Evolutionary conservation across 371 early-diverging fungal species (phyloP), one percentile per base, ranked within the genome.

Genomic region (Mucor ambiguus): DNA sequence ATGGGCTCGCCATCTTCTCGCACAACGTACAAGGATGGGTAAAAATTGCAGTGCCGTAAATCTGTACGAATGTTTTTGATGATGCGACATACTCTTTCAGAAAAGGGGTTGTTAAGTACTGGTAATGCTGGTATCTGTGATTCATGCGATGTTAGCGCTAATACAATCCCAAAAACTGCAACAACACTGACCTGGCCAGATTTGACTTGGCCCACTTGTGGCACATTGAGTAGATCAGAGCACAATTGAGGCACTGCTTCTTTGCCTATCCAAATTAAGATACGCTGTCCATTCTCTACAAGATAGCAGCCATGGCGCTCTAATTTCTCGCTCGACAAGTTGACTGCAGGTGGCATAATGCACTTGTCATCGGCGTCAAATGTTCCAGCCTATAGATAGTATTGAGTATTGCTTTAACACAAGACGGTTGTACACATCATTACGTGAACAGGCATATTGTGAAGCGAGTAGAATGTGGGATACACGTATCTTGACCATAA

Each of bases 251-350:
- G 87, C 8, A 80, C 76, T 16, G 83, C 87, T 7, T 78, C 85
- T 54, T 87, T 78, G 11, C 93, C 90, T 10, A 95, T 73, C 93
- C 93, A 95, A 32, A 95, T 57, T 66, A 87, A 90, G 12, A 90
- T 81, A 32, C 88, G 85, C 8, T 78, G 66, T 9, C 91, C 89
- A 63, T 89, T 86, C 54, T 90, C 88, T 14, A 95, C 68, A 41
- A 95, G 77, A 71, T 86, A 94, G 2, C 90, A 71, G 14, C 95
- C 94, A 61, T 89, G 82, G 16, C 88, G 82, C 58, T 89, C 89
- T 6, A 95, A 78, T 55, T 84, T 84, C 67, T 94, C 94, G 32
- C 87, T 87, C 20, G 87, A 82, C 55, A 92, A 70, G 41, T 90
- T 91, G 43, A 92, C 26, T 26, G 78, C 70, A 9, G 85, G 79